A percentile compares a stretch with the other conserved stretches of the same genome.
Conservation (phyloP, 2,329 filamentous ascomycete species). For the Cadophora sp. region DNA sequence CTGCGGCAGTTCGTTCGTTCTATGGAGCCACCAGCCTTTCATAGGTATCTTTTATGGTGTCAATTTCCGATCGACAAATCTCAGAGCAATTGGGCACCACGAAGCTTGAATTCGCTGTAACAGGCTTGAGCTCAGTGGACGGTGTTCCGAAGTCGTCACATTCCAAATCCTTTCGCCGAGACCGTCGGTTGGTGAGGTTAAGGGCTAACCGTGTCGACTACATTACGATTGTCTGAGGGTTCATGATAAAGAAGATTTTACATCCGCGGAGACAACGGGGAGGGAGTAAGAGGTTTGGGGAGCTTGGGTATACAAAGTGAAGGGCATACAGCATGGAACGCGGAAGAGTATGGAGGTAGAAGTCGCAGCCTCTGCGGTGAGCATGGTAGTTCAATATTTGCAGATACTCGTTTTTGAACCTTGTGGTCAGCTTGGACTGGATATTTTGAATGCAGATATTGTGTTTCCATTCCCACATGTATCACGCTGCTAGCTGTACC, state of each 20-base stretch:
- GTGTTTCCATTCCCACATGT: not conserved
- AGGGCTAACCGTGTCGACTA: slow-evolving; percentile 59
- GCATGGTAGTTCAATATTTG: not conserved
- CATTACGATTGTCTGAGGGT: slow-evolving; percentile 27
- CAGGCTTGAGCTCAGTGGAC: slow-evolving; percentile 71
- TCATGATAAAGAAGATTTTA: not conserved
- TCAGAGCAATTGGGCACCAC: slow-evolving; percentile 72
- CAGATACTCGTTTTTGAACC: not conserved
- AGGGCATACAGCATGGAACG: not conserved
- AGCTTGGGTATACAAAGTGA: not conserved
- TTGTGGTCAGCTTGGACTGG: not conserved
- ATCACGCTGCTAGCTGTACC: too few relatives aligned
- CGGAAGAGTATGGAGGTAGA: not conserved
- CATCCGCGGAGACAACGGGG: not conserved
- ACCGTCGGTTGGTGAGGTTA: slow-evolving; percentile 89
- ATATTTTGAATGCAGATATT: not conserved
- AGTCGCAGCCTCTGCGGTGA: not conserved
- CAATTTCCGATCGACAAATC: slow-evolving; percentile 96
- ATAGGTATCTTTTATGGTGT: slow-evolving; percentile 64
- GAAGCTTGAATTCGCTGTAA: slow-evolving; percentile 71
- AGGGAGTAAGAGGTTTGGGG: not conserved
- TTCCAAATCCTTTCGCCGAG: slow-evolving; percentile 90
- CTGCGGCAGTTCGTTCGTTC: slow-evolving; percentile 83
- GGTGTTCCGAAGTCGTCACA: slow-evolving; percentile 74
- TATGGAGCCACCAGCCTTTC: slow-evolving; percentile 74